Evolutionary conservation across 345 rosid genomes (phyloP).

Genomic region (Pugionium dolabratum): DNA sequence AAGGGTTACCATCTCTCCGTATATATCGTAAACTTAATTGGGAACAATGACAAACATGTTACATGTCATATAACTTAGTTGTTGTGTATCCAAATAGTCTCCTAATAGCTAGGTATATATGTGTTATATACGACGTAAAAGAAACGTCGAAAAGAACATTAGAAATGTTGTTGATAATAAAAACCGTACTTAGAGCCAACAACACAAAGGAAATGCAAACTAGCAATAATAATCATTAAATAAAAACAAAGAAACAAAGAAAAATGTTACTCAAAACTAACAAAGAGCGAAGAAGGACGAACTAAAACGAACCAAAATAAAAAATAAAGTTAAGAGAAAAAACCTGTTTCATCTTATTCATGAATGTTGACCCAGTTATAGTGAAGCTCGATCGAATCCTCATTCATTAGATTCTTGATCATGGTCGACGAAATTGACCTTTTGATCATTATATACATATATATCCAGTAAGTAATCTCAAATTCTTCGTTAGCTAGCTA

Average conservation of each 20-base stretch:
- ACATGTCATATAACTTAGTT: too few species aligned
- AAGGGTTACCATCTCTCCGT: too few species aligned
- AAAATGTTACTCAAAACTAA: constrained; percentile 31
- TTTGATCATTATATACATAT: neutral
- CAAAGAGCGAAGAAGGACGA: constrained; percentile 16
- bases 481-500: constrained; percentile 32
- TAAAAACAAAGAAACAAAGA: constrained; percentile 11
- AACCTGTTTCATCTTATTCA: constrained; percentile 27
- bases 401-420: constrained; percentile 24
- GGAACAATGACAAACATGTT: too few species aligned
- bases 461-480: constrained; percentile 14
- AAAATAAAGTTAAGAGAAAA: neutral
- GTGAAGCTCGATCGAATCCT: constrained; percentile 20
- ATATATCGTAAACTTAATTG: too few species aligned
- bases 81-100: neutral
- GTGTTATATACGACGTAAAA: too few species aligned
- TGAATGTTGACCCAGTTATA: constrained; percentile 22
- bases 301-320: constrained; percentile 14
- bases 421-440: neutral
- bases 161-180: constrained; percentile 17
- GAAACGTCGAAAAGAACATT: constrained; percentile 2
- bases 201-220: constrained; percentile 21
- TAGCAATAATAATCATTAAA: constrained; percentile 14
- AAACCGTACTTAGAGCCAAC: constrained; percentile 23
- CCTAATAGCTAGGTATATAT: too few species aligned